Evolutionary conservation across 352 stramenopile species (phyloP).

Genomic region (Globisporangium solare): DNA sequence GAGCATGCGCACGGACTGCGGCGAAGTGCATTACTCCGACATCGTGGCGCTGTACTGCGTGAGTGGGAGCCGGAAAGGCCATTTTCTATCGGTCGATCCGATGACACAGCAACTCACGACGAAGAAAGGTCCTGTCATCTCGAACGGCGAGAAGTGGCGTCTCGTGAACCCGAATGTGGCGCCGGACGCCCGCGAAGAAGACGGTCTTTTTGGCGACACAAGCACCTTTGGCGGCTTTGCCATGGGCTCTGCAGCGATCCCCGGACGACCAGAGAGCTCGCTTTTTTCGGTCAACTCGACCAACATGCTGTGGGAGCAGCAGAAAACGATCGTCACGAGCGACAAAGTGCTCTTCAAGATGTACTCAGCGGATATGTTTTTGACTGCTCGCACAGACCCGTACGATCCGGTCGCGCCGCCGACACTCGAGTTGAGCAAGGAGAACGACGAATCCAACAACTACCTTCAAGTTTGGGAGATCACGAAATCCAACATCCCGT

Average conservation of each 20-base stretch:
- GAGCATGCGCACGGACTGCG: slow-evolving; percentile 59
- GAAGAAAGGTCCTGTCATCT: slow-evolving; percentile 76
- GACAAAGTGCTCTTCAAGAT: slow-evolving; percentile 76
- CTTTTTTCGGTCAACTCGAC: slow-evolving; percentile 36
- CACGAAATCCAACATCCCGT: slow-evolving; percentile 85
- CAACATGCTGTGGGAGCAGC: slow-evolving; percentile 48
- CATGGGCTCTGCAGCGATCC: neutral
- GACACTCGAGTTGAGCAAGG: slow-evolving; percentile 37
- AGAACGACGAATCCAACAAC: slow-evolving; percentile 46
- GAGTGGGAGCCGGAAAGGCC: slow-evolving; percentile 53
- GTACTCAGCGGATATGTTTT: slow-evolving; percentile 49
- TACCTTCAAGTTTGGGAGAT: slow-evolving; percentile 73
- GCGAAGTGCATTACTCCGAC: slow-evolving; percentile 70
- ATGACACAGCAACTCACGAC: slow-evolving; percentile 48
- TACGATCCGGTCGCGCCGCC: slow-evolving; percentile 19
- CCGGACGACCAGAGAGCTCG: slow-evolving; percentile 16
- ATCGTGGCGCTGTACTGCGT: slow-evolving; percentile 76
- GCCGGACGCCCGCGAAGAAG: slow-evolving; percentile 18
- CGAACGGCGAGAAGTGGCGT: slow-evolving; percentile 76
- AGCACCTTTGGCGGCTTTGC: neutral
- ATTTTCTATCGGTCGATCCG: slow-evolving; percentile 71
- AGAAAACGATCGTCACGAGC: slow-evolving; percentile 60
- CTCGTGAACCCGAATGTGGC: slow-evolving; percentile 54
- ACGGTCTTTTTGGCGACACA: slow-evolving; percentile 2
- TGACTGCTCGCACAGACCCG: slow-evolving; percentile 33